These are phyloP conservation scores for Coemansia sp. DNA, from an alignment of 192 early-diverging fungal species.

Conservation along the genomic window DNA sequence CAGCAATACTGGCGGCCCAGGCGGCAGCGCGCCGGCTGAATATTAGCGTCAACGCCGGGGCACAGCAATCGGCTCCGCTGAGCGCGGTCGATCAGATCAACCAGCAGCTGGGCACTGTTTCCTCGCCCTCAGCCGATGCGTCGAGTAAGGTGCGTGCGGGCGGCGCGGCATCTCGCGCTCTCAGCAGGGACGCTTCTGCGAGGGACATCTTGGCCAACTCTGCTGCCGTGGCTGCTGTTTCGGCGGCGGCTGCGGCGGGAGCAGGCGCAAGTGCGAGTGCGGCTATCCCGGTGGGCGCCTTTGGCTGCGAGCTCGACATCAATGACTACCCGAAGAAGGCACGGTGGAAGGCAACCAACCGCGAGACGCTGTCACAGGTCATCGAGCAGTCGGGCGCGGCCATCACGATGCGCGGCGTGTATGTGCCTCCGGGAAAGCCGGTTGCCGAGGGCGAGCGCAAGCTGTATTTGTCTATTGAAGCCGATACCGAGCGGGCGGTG, in stretches of 20 bases:
- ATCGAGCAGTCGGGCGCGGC: conserved; percentile 91
- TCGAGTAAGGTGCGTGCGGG: too few relatives aligned
- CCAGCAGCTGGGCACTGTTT: conserved; percentile 24
- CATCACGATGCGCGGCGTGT: conserved; percentile 92
- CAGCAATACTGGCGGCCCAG: conserved; percentile 41
- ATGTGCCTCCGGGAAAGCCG: conserved; percentile 83
- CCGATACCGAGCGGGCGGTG: conserved; percentile 82
- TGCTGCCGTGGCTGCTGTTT: not conserved
- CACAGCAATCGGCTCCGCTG: conserved; percentile 6
- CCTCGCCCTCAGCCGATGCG: not conserved
- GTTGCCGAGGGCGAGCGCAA: conserved; percentile 78
- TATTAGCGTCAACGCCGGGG: not conserved
- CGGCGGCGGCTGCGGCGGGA: not conserved
- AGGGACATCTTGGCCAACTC: not conserved
- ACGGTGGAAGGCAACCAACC: conserved; percentile 93
- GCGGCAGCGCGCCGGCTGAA: conserved; percentile 45
- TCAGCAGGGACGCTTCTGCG: not conserved
- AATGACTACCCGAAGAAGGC: conserved; percentile 98
- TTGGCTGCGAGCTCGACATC: conserved; percentile 82
- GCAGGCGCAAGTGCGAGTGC: conserved; percentile 6
- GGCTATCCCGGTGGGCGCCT: conserved; percentile 23
- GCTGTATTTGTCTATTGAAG: conserved; percentile 94
- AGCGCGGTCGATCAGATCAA: conserved; percentile 51
- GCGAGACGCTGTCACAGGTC: conserved; percentile 91
- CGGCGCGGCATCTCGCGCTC: too few relatives aligned